phyloP scores from a whole-genome alignment of 2,329 filamentous ascomycete species.

The Ophiostoma sp. region DNA sequence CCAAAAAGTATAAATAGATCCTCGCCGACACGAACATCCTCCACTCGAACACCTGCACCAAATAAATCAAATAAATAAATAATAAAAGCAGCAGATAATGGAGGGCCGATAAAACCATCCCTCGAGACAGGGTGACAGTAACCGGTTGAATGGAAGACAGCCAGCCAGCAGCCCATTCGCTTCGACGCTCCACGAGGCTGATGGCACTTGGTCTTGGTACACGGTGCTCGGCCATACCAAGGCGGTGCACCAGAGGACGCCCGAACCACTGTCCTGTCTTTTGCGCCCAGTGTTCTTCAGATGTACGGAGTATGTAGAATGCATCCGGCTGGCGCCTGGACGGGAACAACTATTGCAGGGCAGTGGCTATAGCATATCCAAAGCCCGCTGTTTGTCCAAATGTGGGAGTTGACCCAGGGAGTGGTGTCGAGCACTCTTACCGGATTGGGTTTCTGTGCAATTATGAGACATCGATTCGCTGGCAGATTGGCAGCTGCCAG shows the following conservation, averaged over 20 bases:
- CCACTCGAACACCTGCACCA: background rate
- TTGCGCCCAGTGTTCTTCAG: background rate
- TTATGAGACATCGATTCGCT: background rate
- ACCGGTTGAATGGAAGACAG: conserved; percentile 19
- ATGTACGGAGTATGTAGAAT: background rate
- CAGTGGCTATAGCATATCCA: background rate
- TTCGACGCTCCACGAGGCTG: conserved; percentile 21
- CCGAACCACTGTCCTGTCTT: background rate
- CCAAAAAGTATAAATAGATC: background rate
- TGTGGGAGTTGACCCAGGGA: background rate
- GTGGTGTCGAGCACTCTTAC: background rate
- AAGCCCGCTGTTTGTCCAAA: background rate
- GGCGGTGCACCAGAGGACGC: conserved; percentile 7
- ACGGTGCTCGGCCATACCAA: conserved; percentile 1
- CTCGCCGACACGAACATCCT: background rate
- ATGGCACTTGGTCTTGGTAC: conserved; percentile 18
- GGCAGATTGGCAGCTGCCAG: background rate
- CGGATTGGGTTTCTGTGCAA: background rate
- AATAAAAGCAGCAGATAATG: background rate
- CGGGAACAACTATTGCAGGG: conserved; percentile 5
- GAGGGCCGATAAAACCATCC: background rate
- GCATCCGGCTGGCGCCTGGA: conserved; percentile 6
- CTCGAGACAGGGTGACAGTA: conserved; percentile 12
- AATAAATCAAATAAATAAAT: background rate
- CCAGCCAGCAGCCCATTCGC: conserved; percentile 19